Evolutionary conservation across 2,329 filamentous ascomycete genomes (phyloP), one percentile per base, ranked within the genome.

Genomic region (Arachnopeziza araneosa): DNA sequence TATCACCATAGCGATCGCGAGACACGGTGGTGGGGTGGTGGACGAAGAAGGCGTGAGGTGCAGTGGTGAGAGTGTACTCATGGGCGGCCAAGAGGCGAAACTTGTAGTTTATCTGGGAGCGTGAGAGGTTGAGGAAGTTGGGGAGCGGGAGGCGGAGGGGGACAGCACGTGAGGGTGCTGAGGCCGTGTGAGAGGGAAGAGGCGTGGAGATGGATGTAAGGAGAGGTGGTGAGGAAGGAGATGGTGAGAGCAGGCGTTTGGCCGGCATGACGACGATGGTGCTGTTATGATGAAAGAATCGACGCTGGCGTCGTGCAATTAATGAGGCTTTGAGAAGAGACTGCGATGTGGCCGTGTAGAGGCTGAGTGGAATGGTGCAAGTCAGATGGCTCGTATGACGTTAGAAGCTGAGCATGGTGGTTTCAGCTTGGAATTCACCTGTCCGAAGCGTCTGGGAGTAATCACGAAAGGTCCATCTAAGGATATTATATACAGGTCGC

Each of bases 1-100:
- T 90, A 71, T 97, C 96, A 53, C 80, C 72, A 75, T 97, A 98
- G 57, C 93, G 86, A 74, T 97, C 95, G 67, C 93, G 82, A 36
- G 75, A 72, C 60, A 26, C 21, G 9, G 30, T 56, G 6, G 55
- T 24, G 5, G 60, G 56, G 17, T 19, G 12, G 24, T 64, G 57
- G 12, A 30, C 22, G 22, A 61, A 26, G 48, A 63, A 36, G 9
- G 56, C 32, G 24, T 54, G 54, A 12, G 63, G 57, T n/a, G 36
- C 32, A 1, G 44, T 30, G 48, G 55, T 44, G 17, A 60, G 23
- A 2, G 32, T 48, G 17, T 30, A 32, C n/a, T 64, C 63, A 50
- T 63, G 55, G n/a, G 51, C 56, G 49, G 36, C 52, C 1, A 64
- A 26, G 23, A 52, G 36, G 10, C 49, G 24, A n/a, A 64, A 64